A percentile compares a stretch with the other conserved stretches of the same genome.
Conservation (phyloP, 2,329 filamentous ascomycete genomes). For the Fusarium sp. region DNA sequence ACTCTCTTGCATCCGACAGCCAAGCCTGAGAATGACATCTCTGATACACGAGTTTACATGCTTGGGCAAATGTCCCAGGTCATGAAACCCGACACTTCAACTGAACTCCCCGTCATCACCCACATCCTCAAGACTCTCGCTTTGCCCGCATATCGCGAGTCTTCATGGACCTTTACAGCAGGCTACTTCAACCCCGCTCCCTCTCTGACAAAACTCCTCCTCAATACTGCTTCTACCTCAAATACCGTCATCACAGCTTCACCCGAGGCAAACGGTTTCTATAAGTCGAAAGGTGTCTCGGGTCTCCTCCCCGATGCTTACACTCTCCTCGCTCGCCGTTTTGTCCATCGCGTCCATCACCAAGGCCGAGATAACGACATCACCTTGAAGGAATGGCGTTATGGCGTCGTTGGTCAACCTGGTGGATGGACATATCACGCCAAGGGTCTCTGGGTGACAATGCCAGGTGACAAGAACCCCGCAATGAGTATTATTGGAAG, state of each 20-base stretch:
- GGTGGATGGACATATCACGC: constrained; percentile 98
- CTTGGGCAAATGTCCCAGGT: constrained; percentile 89
- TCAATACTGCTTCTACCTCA: constrained; percentile 72
- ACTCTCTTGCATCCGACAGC: constrained; percentile 64
- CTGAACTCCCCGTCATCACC: constrained; percentile 84
- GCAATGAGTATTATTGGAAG: constrained; percentile 86
- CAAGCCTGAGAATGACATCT: constrained; percentile 31
- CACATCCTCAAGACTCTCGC: constrained; percentile 75
- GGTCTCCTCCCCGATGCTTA: constrained; percentile 93
- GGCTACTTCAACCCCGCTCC: constrained; percentile 98
- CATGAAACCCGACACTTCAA: constrained; percentile 80
- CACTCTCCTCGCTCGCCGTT: constrained; percentile 83
- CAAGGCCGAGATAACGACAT: constrained; percentile 64
- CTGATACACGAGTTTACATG: constrained; percentile 82
- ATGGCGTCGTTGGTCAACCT: constrained; percentile 79
- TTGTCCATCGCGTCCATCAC: constrained; percentile 68
- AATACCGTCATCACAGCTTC: constrained; percentile 92
- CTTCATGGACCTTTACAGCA: constrained; percentile 94
- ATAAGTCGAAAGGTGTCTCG: constrained; percentile 84
- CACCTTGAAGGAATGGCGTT: constrained; percentile 84
- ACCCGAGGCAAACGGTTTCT: constrained; percentile 95
- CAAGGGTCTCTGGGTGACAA: constrained; percentile 91
- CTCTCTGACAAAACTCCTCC: constrained; percentile 79
- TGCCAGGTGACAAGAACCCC: constrained; percentile 71
- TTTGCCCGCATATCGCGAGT: constrained; percentile 67